Base-by-base conservation (phyloP, 2,329 filamentous ascomycete genomes). In the Helotiales sp. region DNA sequence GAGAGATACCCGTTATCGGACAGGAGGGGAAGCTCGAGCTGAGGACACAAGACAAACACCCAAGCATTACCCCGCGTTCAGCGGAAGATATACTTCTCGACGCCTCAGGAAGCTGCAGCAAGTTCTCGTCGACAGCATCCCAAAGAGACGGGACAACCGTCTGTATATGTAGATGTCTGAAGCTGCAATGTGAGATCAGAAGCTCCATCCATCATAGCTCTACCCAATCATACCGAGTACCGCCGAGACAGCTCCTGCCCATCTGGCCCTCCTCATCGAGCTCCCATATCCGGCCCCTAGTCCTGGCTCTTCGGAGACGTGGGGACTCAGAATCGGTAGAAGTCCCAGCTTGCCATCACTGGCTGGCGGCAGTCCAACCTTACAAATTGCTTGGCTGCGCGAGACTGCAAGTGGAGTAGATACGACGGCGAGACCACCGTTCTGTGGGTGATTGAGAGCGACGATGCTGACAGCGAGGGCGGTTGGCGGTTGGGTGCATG, bases 1-100 rank as follows among this genome's bases (percentile, higher is more conserved):
- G 54, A 56, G 24, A 33, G 29, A 59, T 59, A 52, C 33, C 57
- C 54, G 57, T 22, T 42, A 48, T 38, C 33, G 44, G 25, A 24
- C 12, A 29, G 6, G 15, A n/a, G 30, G 13, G 34, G 19, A n/a
- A 44, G 13, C 27, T 17, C 13, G n/a, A 24, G 29, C 29, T 15
- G 30, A 22, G 19, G n/a, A 1, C 31, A 25, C 30, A 13, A 7
- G 4, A 34, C 17, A 34, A 8, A 53, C 29, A 36, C 31, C 27
- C 42, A 47, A 5, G 24, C 25, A 48, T 44, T 55, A 55, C 54
- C 54, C 54, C 54, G 54, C 54, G 54, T 50, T n/a, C 34, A 50
- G 54, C 47, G 36, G 4, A 27, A 27, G 7, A 51, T 38, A 27
- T 24, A 19, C 25, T 44, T 30, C 17, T 5, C 29, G 3, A 3